Evolutionary conservation across 75 land plant genomes (phyloP).

Genomic region (Ceratopteris richardii): DNA sequence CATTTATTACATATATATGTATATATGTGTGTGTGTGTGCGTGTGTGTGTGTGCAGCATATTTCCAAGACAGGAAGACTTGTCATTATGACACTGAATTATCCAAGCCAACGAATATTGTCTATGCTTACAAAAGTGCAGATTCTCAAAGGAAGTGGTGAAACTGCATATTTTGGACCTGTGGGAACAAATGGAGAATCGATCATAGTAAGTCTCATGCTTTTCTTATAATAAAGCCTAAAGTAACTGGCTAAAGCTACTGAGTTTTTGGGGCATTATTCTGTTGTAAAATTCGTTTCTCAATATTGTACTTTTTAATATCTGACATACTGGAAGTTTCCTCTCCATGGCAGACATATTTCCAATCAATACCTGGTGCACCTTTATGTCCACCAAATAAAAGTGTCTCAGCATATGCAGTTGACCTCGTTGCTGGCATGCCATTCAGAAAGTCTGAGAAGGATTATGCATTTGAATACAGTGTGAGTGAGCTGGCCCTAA

Average conservation of each 20-base stretch:
- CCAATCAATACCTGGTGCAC: constrained; percentile 24
- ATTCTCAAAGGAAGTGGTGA: constrained; percentile 30
- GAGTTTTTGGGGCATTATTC: too few species aligned
- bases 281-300: too few species aligned
- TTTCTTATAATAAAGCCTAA: too few species aligned
- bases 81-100: constrained; percentile 16
- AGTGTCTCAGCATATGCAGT: constrained; percentile 10
- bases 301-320: not conserved
- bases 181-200: constrained; percentile 15
- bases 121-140: constrained; percentile 15
- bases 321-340: too few species aligned
- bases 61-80: constrained; percentile 6
- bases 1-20: not conserved
- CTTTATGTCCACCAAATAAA: constrained; percentile 20
- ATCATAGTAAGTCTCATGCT: constrained; percentile 7
- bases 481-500: constrained; percentile 23
- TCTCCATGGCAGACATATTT: constrained; percentile 27
- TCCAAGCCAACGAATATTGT: constrained; percentile 13
- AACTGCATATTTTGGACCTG: constrained; percentile 25
- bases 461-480: constrained; percentile 33
- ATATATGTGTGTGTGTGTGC: not conserved
- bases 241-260: too few species aligned
- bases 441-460: constrained; percentile 11
- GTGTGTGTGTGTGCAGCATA: not conserved
- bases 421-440: constrained; percentile 12